Percentiles rank a stretch among this genome's conserved stretches.
These are phyloP conservation scores for Bryoerythrophyllum caledonicum DNA, from an alignment of 225 moss, liverwort and hornwort genomes.

Conservation along the genomic window DNA sequence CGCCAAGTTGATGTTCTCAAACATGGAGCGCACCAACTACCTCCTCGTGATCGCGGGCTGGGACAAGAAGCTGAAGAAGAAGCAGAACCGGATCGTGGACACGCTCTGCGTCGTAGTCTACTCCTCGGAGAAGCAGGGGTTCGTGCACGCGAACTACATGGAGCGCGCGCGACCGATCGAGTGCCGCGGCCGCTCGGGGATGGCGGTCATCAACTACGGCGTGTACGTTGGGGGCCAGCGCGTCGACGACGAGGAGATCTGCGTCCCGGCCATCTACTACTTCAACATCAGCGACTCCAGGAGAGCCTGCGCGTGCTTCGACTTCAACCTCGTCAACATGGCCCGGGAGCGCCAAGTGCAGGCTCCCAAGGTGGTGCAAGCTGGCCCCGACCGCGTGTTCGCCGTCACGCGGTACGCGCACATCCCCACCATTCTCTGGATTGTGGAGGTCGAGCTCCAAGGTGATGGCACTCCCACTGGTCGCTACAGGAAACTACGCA, in stretches of 20 bases:
- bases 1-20: slow-evolving; percentile 46
- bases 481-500: slow-evolving; percentile 29
- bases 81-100: slow-evolving; percentile 29
- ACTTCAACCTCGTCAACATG: slow-evolving; percentile 36
- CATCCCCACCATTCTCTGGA: slow-evolving; percentile 60
- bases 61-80: slow-evolving; percentile 40
- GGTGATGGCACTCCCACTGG: slow-evolving; percentile 46
- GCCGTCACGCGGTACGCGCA: slow-evolving; percentile 45
- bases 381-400: slow-evolving; percentile 44
- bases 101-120: slow-evolving; percentile 49
- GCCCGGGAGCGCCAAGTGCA: slow-evolving; percentile 41
- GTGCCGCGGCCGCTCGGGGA: slow-evolving; percentile 59
- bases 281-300: slow-evolving; percentile 56
- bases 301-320: slow-evolving; percentile 42
- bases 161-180: slow-evolving; percentile 45
- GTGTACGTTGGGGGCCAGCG: slow-evolving; percentile 55
- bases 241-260: slow-evolving; percentile 36
- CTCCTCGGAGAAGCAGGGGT: slow-evolving; percentile 52
- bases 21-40: slow-evolving; percentile 38
- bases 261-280: slow-evolving; percentile 46
- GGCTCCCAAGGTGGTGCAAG: slow-evolving; percentile 55
- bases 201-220: slow-evolving; percentile 55
- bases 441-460: slow-evolving; percentile 53
- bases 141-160: slow-evolving; percentile 53
- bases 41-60: slow-evolving; percentile 56